phyloP scores from a whole-genome alignment of 2,329 filamentous ascomycete genomes.

The Claviceps maximensis region DNA sequence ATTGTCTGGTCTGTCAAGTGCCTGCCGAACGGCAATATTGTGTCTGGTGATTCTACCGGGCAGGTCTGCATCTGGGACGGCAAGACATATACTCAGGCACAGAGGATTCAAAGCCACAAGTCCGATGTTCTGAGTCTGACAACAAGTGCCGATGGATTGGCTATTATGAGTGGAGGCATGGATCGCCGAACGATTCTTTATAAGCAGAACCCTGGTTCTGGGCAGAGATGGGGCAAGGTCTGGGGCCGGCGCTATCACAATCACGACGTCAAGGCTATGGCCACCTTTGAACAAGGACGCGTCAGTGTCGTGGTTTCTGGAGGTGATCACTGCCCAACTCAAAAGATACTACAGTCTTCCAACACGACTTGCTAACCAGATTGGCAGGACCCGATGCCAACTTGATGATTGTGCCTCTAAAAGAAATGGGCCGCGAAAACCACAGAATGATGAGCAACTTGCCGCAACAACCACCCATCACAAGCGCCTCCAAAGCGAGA shows the following conservation, averaged over 20 bases:
- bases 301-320: constrained; percentile 85
- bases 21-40: constrained; percentile 74
- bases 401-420: constrained; percentile 68
- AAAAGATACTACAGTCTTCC: not conserved
- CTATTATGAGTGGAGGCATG: constrained; percentile 82
- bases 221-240: constrained; percentile 69
- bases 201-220: constrained; percentile 47
- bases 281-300: constrained; percentile 69
- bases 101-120: constrained; percentile 75
- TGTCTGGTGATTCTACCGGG: constrained; percentile 89
- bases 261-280: constrained; percentile 92
- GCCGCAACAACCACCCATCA: constrained; percentile 62
- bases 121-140: constrained; percentile 87
- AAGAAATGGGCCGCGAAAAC: constrained; percentile 62
- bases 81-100: constrained; percentile 76
- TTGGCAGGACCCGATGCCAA: constrained; percentile 65
- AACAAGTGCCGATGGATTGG: constrained; percentile 63
- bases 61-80: constrained; percentile 91
- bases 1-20: constrained; percentile 91
- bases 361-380: constrained; percentile 5
- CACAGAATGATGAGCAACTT: constrained; percentile 73
- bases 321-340: constrained; percentile 40
- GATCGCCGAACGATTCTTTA: constrained; percentile 80
- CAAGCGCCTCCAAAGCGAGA: constrained; percentile 59
- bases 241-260: constrained; percentile 77